Base-by-base conservation (phyloP, 257 asterid genomes). In the Eucommia ulmoides region DNA sequence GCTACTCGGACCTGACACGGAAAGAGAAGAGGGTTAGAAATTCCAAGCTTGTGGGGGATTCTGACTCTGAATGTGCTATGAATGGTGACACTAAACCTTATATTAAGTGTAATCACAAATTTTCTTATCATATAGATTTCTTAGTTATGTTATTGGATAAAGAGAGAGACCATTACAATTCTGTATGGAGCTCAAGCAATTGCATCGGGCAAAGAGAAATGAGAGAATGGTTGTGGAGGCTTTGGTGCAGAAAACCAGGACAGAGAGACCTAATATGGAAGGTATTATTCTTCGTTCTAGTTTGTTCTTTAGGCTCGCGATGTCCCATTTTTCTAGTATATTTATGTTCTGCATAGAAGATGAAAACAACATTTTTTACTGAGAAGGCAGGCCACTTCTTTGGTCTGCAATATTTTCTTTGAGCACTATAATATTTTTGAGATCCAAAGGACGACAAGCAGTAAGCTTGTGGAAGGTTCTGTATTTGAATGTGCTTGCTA, bases 181-280 rank as follows among this genome's bases (percentile, higher is more conserved):
- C 93, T 45, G 45, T 69, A 62, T 91, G 98, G 98, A 69, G 92
- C 76, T 65, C 82, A 56, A 69, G 95, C 60, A 91, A 86, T 68
- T 67, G 79, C 67, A 85, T 91, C 53, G 98, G 93, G 55, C 94
- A 85, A 56, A 73, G 98, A 62, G 94, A 91, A 78, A 73, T 91
- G 96, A 73, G 98, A 72, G 86, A 65, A 61, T 91, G 96, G 98
- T 65, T 86, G 35, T 69, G 71, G 55, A 86, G 71, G 67, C 98
- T 86, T 53, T 91, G 98, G 98, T 66, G 69, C 45, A 66, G 66
- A 58, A 78, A 75, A 63, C 94, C 94, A 22, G 83, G 51, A 56
- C 71, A 72, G 50, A 72, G 96, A 67, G 92, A 79, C 69, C 79
- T 85, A 51, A 65, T 85, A 58, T 91, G 98, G 98, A 86, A 81